Evolutionary conservation across 1,284 basidiomycete genomes (phyloP).

Genomic region (Phylloboletellus chloephorus): DNA sequence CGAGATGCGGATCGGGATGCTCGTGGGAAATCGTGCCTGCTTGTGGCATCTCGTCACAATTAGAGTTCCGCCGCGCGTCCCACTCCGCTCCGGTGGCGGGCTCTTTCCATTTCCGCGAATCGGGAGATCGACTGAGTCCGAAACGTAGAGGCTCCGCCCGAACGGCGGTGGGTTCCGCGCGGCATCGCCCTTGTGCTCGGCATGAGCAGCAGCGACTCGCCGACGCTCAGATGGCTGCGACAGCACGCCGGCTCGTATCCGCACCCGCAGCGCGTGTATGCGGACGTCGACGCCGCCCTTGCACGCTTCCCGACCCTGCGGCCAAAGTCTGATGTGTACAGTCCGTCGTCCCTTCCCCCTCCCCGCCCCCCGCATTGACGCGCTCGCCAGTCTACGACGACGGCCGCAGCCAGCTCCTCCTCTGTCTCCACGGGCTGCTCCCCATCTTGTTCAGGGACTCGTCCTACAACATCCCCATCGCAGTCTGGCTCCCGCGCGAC

Average conservation of each 20-base stretch:
- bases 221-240: slow-evolving; percentile 67
- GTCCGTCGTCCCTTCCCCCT: slow-evolving; percentile 40
- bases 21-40: slow-evolving; percentile 22
- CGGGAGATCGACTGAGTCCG: too few relatives aligned
- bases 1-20: slow-evolving; percentile 25
- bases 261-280: slow-evolving; percentile 46
- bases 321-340: slow-evolving; percentile 92
- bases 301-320: slow-evolving; percentile 59
- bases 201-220: slow-evolving; percentile 24
- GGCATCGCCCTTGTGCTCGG: background rate
- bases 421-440: slow-evolving; percentile 87
- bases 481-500: slow-evolving; percentile 81
- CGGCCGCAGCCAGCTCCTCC: slow-evolving; percentile 84
- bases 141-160: too few relatives aligned
- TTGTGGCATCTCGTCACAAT: slow-evolving; percentile 15
- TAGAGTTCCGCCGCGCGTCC: slow-evolving; percentile 26
- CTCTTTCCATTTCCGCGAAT: too few relatives aligned
- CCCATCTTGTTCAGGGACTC: slow-evolving; percentile 76
- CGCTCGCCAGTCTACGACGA: slow-evolving; percentile 77
- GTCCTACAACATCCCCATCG: slow-evolving; percentile 92
- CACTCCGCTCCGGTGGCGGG: too few relatives aligned
- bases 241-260: slow-evolving; percentile 65
- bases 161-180: too few relatives aligned
- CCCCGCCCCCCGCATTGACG: background rate
- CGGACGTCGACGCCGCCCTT: slow-evolving; percentile 67